Base-by-base conservation (phyloP, 2,329 filamentous ascomycete genomes). In the Colletotrichum gloeosporioides region DNA sequence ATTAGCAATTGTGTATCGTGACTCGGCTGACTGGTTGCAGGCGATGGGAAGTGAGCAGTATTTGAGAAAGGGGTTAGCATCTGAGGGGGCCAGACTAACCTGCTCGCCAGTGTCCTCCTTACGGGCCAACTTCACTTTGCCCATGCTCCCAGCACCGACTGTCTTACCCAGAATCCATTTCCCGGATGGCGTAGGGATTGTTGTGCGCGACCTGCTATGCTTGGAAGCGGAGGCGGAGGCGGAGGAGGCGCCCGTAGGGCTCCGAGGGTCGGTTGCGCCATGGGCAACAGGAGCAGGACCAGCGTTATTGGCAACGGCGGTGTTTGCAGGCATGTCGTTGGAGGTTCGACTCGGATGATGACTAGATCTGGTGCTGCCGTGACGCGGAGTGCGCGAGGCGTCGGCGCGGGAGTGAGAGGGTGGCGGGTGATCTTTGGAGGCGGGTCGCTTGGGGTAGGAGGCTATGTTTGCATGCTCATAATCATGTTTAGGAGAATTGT, bases 141-240 rank as follows among this genome's bases (percentile, higher is more conserved):
- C 97, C 97, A 99, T 99, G 85, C 96, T 99, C 67, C 97, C 97
- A 69, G 96, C 96, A 76, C 97, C 97, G 81, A 99, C 97, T 5
- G 97, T 99, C 89, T 99, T 99, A 76, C 96, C 96, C 69, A 99
- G 89, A 72, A 96, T 93, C 96, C 96, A 99, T 88, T 96, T 95
- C 74, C 97, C 97, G 15, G 96, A 96, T 63, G 94, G 93, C 4
- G 96, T 96, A 68, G 95, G 95, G 83, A 99, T 98, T 55, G 95
- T 96, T 15, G 96, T 98, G 81, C 92, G 89, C 71, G 91, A 90
- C 79, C 90, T 90, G 76, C 89, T 87, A 79, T 89, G 89, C 80
- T 90, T 89, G 64, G 88, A 84, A 61, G 86, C 86, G 15, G 87
- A 82, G 61, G 61, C 32, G 16, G 82, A 78, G 73, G 87, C 53